Base-by-base conservation (phyloP, 2,329 filamentous ascomycete species). In the Diaporthe vaccinii region DNA sequence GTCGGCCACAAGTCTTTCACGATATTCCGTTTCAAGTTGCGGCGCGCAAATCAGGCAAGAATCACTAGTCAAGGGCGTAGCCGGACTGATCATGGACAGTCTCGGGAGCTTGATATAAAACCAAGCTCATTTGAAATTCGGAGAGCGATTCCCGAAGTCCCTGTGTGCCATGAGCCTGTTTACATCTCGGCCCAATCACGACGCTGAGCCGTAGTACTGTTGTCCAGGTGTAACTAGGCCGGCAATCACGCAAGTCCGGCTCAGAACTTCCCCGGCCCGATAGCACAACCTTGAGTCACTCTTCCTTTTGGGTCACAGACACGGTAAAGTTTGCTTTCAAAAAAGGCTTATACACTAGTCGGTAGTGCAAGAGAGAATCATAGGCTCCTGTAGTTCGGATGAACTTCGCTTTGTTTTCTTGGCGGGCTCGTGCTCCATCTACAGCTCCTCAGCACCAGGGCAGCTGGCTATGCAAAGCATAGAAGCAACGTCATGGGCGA, bases 381-480 rank as follows among this genome's bases (percentile, higher is more conserved):
- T 28, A 67, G 25, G 62, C 28, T 67, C 61, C 28, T 36, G 3
- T 51, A 36, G 41, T 49, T 67, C 20, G 41, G 61, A 67, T 67
- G 44, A 46, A 51, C 22, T 67, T 14, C 6, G 41, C 17, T 31
- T 67, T 34, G 12, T 22, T 65, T 34, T 67, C 61, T 51, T 67
- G 61, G 61, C 44, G 61, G 28, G 10, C 41, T 44, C 12, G 28
- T 14, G 46, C 41, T 67, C 28, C 25, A 9, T n/a, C 61, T 46
- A n/a, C 20, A 28, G 25, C 20, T 46, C 44, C 28, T 34, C 15
- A 59, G 22, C 62, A 36, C 22, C 28, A 39, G 41, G 61, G 44
- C 31, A 15, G 44, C 62, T 36, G 28, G 10, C 20, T 10, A n/a
- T 39, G 17, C 7, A 53, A 53, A 17, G 36, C 25, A 39, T 17